Percentiles rank a stretch among this genome's conserved stretches.
These are phyloP conservation scores for Uronychia setigera DNA, from an alignment of 73 alveolate genomes.

Conservation along the genomic window DNA sequence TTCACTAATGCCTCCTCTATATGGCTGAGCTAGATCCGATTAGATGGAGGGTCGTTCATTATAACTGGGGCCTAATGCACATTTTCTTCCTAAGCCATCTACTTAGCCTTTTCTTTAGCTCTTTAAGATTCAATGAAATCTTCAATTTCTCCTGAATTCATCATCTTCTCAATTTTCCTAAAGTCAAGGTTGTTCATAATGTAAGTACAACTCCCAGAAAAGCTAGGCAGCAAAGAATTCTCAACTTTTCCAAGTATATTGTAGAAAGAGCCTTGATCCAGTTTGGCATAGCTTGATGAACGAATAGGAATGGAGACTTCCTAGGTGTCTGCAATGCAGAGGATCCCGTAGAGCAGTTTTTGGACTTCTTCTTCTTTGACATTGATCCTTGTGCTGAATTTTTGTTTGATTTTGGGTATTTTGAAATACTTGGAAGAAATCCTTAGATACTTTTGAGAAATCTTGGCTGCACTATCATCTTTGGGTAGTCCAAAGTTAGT, in stretches of 20 bases:
- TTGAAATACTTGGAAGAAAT: not conserved
- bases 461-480: not conserved
- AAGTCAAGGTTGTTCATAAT: not conserved
- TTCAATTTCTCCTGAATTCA: not conserved
- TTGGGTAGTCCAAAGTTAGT: not conserved
- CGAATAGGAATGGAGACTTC: too few species aligned
- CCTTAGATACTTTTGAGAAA: not conserved
- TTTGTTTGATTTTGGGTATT: not conserved
- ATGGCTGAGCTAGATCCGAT: too few species aligned
- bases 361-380: not conserved
- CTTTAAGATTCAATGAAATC: not conserved
- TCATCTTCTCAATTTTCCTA: not conserved
- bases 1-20: too few species aligned
- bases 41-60: too few species aligned
- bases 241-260: not conserved
- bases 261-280: too few species aligned
- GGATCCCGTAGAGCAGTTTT: not conserved
- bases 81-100: not conserved
- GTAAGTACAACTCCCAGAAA: not conserved
- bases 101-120: not conserved
- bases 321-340: not conserved
- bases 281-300: too few species aligned
- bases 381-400: not conserved
- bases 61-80: too few species aligned
- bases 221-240: not conserved